Conservation (phyloP, 164 flowering plant species). For the Dillenia suffruticosa region DNA sequence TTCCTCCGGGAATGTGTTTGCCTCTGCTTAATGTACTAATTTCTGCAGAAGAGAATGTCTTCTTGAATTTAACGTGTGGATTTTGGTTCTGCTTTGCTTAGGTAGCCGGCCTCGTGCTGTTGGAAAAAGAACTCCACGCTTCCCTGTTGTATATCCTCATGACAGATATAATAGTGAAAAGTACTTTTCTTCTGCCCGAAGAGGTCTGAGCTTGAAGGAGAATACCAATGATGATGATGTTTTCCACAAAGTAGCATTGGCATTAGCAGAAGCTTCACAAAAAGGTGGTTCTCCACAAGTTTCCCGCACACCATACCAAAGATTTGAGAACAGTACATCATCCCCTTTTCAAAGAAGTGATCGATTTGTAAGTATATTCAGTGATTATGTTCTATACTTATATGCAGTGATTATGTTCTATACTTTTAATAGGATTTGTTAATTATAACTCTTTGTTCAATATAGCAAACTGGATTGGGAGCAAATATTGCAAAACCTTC, state of each 20-base stretch:
- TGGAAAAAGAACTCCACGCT: slow-evolving; percentile 93
- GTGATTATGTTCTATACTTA: neutral
- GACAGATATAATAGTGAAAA: slow-evolving; percentile 35
- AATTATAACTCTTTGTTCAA: slow-evolving; percentile 7
- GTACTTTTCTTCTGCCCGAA: slow-evolving; percentile 30
- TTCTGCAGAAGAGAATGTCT: no score
- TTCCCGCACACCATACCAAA: slow-evolving; percentile 48
- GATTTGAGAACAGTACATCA: slow-evolving; percentile 29
- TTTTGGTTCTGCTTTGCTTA: slow-evolving; percentile 16
- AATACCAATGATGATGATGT: slow-evolving; percentile 63
- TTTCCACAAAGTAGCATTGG: slow-evolving; percentile 66
- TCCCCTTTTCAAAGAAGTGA: slow-evolving; percentile 46
- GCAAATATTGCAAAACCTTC: slow-evolving; percentile 19
- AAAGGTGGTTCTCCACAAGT: slow-evolving; percentile 74
- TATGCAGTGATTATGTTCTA: neutral
- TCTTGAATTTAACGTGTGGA: neutral
- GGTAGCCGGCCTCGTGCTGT: slow-evolving; percentile 79
- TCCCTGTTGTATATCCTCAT: slow-evolving; percentile 59
- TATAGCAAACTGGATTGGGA: slow-evolving; percentile 31
- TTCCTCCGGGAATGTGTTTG: no score
- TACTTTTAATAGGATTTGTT: neutral
- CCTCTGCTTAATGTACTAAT: no score
- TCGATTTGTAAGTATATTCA: slow-evolving; percentile 30
- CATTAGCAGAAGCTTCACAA: slow-evolving; percentile 72
- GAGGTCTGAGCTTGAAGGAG: slow-evolving; percentile 30